Evolutionary conservation across 495 filamentous ascomycete species (phyloP).

Genomic region (Neurospora hispaniola): DNA sequence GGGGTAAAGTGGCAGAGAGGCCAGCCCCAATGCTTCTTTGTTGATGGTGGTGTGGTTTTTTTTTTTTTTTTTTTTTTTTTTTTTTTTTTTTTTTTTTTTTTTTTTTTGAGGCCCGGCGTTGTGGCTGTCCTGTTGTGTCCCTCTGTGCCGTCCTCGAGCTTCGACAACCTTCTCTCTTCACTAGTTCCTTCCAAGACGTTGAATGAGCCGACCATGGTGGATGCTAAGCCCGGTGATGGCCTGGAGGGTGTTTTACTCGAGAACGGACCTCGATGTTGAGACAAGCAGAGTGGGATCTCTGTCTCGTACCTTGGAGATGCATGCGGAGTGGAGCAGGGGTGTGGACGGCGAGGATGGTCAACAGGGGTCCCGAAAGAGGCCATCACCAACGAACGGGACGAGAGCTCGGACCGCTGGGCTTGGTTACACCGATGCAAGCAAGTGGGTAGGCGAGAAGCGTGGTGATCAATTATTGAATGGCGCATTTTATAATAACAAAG

Average conservation of each 20-base stretch:
- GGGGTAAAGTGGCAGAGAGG: neutral
- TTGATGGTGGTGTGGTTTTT: neutral
- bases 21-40: neutral
- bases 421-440: neutral
- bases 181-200: neutral
- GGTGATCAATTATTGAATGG: neutral
- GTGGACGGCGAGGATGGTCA: neutral
- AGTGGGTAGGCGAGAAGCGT: neutral
- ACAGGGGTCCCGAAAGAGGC: neutral
- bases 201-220: neutral
- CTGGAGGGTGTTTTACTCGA: neutral
- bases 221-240: neutral
- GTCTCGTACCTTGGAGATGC: neutral
- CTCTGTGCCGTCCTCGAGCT: neutral
- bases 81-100: neutral
- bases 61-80: neutral
- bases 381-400: neutral
- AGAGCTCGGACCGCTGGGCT: neutral
- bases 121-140: neutral
- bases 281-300: neutral
- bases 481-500: neutral
- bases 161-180: neutral
- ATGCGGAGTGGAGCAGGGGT: neutral
- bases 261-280: neutral
- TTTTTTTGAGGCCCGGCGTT: neutral